Evolutionary conservation across 305 asterid genomes (phyloP).

Genomic region (Fraxinus nigra): DNA sequence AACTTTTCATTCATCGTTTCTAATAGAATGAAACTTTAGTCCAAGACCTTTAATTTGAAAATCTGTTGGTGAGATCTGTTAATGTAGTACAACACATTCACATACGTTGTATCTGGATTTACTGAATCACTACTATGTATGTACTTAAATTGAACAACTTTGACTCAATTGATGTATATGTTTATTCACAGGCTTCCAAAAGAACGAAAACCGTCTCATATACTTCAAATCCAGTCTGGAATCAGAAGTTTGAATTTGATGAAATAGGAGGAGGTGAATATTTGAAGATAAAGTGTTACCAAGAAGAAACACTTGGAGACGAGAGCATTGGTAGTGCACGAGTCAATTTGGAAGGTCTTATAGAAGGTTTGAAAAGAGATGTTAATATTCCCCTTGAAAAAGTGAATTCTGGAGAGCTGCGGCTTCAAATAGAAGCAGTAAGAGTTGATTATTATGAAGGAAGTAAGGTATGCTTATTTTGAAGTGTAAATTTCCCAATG

Average conservation of each 20-base stretch:
- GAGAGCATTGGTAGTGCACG: slow-evolving; percentile 92
- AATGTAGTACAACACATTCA: not conserved
- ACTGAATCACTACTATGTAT: not conserved
- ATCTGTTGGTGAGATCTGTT: not conserved
- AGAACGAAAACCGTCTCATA: slow-evolving; percentile 61
- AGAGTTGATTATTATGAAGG: slow-evolving; percentile 49
- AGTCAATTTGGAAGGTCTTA: slow-evolving; percentile 89
- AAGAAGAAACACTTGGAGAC: slow-evolving; percentile 77
- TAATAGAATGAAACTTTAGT: not conserved
- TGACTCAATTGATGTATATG: not conserved
- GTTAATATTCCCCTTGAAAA: slow-evolving; percentile 90
- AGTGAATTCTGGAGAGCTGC: slow-evolving; percentile 83
- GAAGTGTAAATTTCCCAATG: not conserved
- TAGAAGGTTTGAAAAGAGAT: slow-evolving; percentile 70
- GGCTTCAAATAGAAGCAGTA: slow-evolving; percentile 78
- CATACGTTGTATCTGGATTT: not conserved
- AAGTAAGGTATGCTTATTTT: slow-evolving; percentile 46
- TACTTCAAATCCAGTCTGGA: slow-evolving; percentile 75
- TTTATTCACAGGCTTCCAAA: slow-evolving; percentile 49
- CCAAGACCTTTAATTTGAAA: not conserved
- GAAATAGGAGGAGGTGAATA: slow-evolving; percentile 91
- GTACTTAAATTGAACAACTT: not conserved
- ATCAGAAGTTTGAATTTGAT: slow-evolving; percentile 85
- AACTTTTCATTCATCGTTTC: not conserved
- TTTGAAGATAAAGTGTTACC: slow-evolving; percentile 69